phyloP scores from a whole-genome alignment of 2,329 filamentous ascomycete species.

The Ceratocystis smalleyi region DNA sequence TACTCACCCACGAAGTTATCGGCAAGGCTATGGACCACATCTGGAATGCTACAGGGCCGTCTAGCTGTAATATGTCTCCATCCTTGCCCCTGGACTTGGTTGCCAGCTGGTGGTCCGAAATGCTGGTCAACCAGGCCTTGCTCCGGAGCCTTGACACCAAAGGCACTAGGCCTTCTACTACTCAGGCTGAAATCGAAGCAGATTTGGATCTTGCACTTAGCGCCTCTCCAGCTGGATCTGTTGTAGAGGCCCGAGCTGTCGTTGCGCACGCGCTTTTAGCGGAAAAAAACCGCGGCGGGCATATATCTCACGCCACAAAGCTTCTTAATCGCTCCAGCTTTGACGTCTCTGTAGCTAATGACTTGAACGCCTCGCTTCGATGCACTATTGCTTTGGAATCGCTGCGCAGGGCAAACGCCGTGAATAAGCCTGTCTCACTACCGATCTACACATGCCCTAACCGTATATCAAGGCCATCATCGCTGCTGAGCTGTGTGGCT shows the following conservation, averaged over 20 bases:
- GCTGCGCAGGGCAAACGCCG: constrained; percentile 31
- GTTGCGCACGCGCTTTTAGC: constrained; percentile 43
- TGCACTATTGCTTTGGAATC: constrained; percentile 48
- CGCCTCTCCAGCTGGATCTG: constrained; percentile 63
- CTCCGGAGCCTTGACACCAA: constrained; percentile 43
- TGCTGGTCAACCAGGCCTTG: constrained; percentile 54
- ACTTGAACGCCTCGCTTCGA: constrained; percentile 41
- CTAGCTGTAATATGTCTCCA: constrained; percentile 61
- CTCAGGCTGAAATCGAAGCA: constrained; percentile 26
- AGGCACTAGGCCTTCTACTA: constrained; percentile 26
- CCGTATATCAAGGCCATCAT: constrained; percentile 28
- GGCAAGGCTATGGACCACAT: constrained; percentile 45
- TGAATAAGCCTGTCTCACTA: constrained; percentile 22
- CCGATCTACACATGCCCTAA: constrained; percentile 20
- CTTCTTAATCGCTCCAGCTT: constrained; percentile 26
- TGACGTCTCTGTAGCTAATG: constrained; percentile 19
- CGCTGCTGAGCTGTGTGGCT: constrained; percentile 44
- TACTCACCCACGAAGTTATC: constrained; percentile 61
- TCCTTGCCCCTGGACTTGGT: constrained; percentile 77
- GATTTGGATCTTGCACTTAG: constrained; percentile 54
- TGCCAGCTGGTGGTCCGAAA: constrained; percentile 78
- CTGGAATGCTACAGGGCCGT: constrained; percentile 24
- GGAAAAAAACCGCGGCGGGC: constrained; percentile 37
- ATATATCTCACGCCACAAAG: constrained; percentile 41
- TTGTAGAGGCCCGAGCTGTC: constrained; percentile 46